These are phyloP conservation scores for Penicillium daleae DNA, from an alignment of 495 filamentous ascomycete genomes.

Conservation along the genomic window DNA sequence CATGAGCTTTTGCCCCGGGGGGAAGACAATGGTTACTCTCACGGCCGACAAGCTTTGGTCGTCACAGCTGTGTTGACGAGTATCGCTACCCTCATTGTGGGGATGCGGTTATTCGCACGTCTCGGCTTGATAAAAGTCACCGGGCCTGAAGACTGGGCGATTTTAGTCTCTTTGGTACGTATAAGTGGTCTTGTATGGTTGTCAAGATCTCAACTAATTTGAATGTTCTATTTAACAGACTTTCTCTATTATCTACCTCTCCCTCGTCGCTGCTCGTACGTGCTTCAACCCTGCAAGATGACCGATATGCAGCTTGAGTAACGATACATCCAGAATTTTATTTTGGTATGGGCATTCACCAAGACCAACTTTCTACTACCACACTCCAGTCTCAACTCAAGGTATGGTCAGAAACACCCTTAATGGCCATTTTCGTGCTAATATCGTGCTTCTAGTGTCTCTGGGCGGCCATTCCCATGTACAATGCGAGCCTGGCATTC, in stretches of 20 bases:
- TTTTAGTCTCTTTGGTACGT: conserved; percentile 36
- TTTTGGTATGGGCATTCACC: conserved; percentile 38
- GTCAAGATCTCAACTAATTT: background rate
- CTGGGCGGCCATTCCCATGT: conserved; percentile 48
- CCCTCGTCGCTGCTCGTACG: conserved; percentile 40
- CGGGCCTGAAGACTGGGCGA: conserved; percentile 44
- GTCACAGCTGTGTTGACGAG: conserved; percentile 40
- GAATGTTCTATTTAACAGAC: background rate
- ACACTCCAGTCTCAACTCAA: conserved; percentile 37
- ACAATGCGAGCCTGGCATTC: conserved; percentile 43
- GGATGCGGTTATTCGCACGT: conserved; percentile 41
- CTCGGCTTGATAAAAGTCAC: conserved; percentile 40
- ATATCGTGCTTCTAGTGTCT: conserved; percentile 38
- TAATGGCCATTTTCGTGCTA: too few species aligned
- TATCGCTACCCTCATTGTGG: conserved; percentile 33
- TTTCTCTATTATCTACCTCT: conserved; percentile 40
- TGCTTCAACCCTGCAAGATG: background rate
- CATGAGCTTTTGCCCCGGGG: conserved; percentile 26
- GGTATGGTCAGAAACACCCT: conserved; percentile 19
- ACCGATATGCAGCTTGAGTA: background rate
- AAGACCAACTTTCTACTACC: conserved; percentile 19
- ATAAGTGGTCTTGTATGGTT: background rate
- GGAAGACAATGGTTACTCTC: conserved; percentile 25
- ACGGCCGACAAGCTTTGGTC: conserved; percentile 40
- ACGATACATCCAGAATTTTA: conserved; percentile 31